Percentiles rank a stretch among this genome's conserved stretches.
Conservation (phyloP, 1,139 yeast species). For the Pichia terricola region DNA sequence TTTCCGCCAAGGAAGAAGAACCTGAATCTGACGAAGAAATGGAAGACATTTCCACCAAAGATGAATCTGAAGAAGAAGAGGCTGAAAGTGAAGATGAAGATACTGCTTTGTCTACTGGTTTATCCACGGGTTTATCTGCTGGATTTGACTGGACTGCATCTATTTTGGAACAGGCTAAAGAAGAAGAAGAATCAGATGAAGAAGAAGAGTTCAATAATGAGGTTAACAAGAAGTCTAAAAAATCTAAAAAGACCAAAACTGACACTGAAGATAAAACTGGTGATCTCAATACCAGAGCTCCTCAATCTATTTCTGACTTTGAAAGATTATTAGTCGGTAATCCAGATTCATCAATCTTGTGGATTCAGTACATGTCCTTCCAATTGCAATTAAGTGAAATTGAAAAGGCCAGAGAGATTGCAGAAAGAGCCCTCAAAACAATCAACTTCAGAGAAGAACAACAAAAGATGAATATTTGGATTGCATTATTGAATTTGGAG, state of each 20-base stretch:
- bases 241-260: conserved; percentile 31
- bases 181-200: conserved; percentile 39
- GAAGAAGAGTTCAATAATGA: conserved; percentile 45
- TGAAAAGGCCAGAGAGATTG: conserved; percentile 90
- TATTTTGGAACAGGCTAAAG: conserved; percentile 69
- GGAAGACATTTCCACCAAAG: conserved; percentile 13
- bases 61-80: conserved; percentile 21
- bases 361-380: conserved; percentile 99
- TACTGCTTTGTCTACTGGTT: conserved; percentile 24
- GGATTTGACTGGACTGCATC: conserved; percentile 96
- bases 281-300: conserved; percentile 73
- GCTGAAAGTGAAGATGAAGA: conserved; percentile 11
- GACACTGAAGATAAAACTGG: conserved; percentile 74
- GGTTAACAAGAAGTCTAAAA: conserved; percentile 29
- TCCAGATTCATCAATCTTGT: conserved; percentile 85
- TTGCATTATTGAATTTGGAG: conserved; percentile 88
- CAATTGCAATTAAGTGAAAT: conserved; percentile 88
- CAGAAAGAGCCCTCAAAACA: conserved; percentile 83
- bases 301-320: conserved; percentile 84
- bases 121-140: conserved; percentile 14
- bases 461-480: conserved; percentile 92
- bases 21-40: conserved; percentile 25
- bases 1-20: conserved; percentile 5
- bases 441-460: conserved; percentile 87
- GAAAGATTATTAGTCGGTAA: conserved; percentile 85